Percentiles rank a stretch among this genome's conserved stretches.
These are phyloP conservation scores for Leonotis leonurus DNA, from an alignment of 257 asterid genomes.

Conservation along the genomic window DNA sequence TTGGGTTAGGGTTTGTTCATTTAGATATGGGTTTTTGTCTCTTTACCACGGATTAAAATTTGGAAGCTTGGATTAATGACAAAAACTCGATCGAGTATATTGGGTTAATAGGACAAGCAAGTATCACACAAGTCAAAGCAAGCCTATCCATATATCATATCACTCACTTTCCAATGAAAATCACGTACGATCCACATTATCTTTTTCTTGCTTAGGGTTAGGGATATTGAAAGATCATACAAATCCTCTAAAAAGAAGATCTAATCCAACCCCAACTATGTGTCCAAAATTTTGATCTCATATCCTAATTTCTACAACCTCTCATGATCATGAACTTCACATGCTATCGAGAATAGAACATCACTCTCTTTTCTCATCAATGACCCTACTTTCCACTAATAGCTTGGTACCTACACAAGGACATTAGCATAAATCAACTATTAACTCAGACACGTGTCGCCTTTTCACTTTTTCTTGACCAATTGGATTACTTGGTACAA, in stretches of 20 bases:
- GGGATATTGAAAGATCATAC: conserved; percentile 41
- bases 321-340: too few species aligned
- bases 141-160: neutral
- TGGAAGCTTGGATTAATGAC: too few species aligned
- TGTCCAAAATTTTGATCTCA: neutral
- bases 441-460: conserved; percentile 32
- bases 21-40: neutral
- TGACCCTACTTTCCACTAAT: too few species aligned
- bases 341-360: neutral
- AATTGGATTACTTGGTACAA: too few species aligned
- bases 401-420: neutral
- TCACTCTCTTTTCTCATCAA: neutral
- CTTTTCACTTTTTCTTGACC: too few species aligned
- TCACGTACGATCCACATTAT: conserved; percentile 47
- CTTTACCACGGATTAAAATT: too few species aligned
- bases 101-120: conserved; percentile 18
- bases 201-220: conserved; percentile 57
- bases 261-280: conserved; percentile 18
- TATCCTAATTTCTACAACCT: too few species aligned
- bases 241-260: conserved; percentile 35
- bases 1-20: neutral
- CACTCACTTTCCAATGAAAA: conserved; percentile 34
- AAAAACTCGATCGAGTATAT: too few species aligned
- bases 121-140: conserved; percentile 19
- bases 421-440: neutral